Base-by-base conservation (phyloP, 352 stramenopile genomes). In the Phytophthora hybrid region DNA sequence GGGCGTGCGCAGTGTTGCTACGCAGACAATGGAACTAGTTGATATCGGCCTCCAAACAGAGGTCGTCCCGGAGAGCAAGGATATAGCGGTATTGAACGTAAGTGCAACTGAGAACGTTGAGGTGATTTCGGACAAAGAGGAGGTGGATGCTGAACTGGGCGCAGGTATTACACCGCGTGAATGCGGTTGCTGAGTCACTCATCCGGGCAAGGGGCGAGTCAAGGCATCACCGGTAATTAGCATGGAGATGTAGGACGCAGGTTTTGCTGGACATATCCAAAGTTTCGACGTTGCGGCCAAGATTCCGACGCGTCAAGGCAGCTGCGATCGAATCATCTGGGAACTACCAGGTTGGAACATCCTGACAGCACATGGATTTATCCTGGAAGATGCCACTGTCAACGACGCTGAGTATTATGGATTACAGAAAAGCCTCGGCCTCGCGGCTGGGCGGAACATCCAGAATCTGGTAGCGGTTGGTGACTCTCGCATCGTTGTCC, bases 341-440 rank as follows among this genome's bases (percentile, higher is more conserved):
- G 39, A 56, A 7, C 29, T 65, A 1, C 59, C 59, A 6, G 59
- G 16, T 6, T 65, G 59, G 59, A n/a, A 44, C 3, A 18, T 47
- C 2, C 1, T 18, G 14, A 8, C 26, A 11, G 13, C 52, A 13
- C 44, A 29, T 44, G 37, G 37, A 18, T 44, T 44, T 14, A 16
- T 57, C 14, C n/a, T 65, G 4, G 16, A 65, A 21, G 44, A 57
- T 14, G 59, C 57, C 26, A 65, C 59, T 0, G 59, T 65, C 1
- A 57, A 65, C 10, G 59, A 65, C n/a, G 59, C 59, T 2, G 59
- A 65, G 6, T 65, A 56, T 23, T 29, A 57, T 21, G 55, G 55
- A 0, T 8, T 61, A 4, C 32, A 51, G 3, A 61, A 61, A 8
- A 32, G 55, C 9, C 9, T 61, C 10, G 34, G 16, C 3, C 3